These are phyloP conservation scores for Magnusiomyces magnusii DNA, from an alignment of 1,139 yeast genomes.

Conservation along the genomic window DNA sequence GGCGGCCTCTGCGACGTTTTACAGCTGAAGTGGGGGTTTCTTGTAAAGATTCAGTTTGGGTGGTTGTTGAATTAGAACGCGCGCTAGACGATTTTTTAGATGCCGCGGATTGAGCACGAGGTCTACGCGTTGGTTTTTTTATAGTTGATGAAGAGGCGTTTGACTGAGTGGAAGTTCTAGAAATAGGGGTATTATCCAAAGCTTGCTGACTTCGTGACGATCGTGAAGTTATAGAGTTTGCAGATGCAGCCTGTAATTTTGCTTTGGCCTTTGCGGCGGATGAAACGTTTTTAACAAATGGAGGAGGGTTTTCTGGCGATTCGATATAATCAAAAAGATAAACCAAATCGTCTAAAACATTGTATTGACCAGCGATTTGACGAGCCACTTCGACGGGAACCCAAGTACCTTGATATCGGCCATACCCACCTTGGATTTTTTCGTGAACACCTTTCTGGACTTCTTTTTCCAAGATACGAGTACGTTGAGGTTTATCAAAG, in stretches of 20 bases:
- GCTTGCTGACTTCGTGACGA: neutral
- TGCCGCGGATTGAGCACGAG: conserved; percentile 6
- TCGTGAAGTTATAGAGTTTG: neutral
- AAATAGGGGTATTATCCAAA: neutral
- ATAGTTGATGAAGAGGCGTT: neutral
- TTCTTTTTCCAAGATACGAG: conserved; percentile 78
- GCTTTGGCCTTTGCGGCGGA: conserved; percentile 15
- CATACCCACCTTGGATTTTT: conserved; percentile 93
- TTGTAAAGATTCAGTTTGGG: neutral
- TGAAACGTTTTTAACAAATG: conserved; percentile 31
- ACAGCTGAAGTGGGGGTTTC: neutral
- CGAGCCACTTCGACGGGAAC: conserved; percentile 60
- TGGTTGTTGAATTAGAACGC: neutral
- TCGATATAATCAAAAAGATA: conserved; percentile 52
- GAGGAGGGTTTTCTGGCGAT: conserved; percentile 32
- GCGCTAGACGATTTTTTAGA: neutral
- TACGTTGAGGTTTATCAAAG: conserved; percentile 76
- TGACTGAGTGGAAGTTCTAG: neutral
- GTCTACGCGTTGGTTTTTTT: conserved; percentile 8
- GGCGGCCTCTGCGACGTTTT: conserved; percentile 17
- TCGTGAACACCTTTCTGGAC: conserved; percentile 82
- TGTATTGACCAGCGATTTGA: conserved; percentile 58
- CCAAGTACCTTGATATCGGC: conserved; percentile 95
- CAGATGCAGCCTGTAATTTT: conserved; percentile 1
- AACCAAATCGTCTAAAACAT: conserved; percentile 54